These are phyloP conservation scores for Camellia japonica DNA, from an alignment of 148 eudicot genomes.

Conservation along the genomic window DNA sequence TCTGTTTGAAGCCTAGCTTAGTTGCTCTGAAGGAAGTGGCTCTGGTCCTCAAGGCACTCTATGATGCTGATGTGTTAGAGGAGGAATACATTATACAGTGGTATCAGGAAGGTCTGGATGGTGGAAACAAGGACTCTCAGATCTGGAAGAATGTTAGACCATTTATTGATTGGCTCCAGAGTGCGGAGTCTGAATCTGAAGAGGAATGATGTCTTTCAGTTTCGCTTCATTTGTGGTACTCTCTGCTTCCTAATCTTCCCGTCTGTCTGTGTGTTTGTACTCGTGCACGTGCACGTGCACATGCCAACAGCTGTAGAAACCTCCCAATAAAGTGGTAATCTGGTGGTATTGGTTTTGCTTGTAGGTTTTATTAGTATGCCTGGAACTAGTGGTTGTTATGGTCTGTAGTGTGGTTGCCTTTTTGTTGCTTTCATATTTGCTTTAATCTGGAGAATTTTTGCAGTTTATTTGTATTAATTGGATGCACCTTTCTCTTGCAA, in stretches of 20 bases:
- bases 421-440: not conserved
- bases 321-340: too few relatives aligned
- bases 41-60: slow-evolving; percentile 56
- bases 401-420: not conserved
- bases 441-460: not conserved
- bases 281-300: too few relatives aligned
- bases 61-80: slow-evolving; percentile 65
- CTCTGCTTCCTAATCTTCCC: not conserved
- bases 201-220: slow-evolving; percentile 36
- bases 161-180: slow-evolving; percentile 89
- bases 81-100: slow-evolving; percentile 62
- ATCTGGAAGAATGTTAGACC: slow-evolving; percentile 78
- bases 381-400: too few relatives aligned
- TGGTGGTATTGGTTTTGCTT: too few relatives aligned
- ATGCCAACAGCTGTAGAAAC: too few relatives aligned
- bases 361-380: too few relatives aligned
- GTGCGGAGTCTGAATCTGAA: slow-evolving; percentile 70
- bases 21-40: slow-evolving; percentile 75
- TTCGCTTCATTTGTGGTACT: not conserved
- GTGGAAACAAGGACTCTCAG: slow-evolving; percentile 38
- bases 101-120: slow-evolving; percentile 54
- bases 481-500: not conserved
- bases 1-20: slow-evolving; percentile 52
- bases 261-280: not conserved
- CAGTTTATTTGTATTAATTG: not conserved